Percentiles rank a stretch among this genome's conserved stretches.
phyloP scores from a whole-genome alignment of 1,139 yeast genomes.

The Yamadazyma jaroonii region DNA sequence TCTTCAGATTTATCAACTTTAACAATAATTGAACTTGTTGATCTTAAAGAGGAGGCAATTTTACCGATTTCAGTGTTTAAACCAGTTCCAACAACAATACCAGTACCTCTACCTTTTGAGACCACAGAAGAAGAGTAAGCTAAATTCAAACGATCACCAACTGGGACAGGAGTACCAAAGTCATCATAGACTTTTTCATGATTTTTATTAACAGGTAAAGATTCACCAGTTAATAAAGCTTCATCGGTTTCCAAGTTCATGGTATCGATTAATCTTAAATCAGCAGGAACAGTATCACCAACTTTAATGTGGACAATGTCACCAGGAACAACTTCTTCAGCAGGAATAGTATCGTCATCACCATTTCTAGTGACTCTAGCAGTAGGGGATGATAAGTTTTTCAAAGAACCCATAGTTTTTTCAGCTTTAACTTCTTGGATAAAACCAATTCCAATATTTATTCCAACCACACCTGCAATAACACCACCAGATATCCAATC shows the following conservation, averaged over 20 bases:
- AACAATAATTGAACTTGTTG: slow-evolving; percentile 20
- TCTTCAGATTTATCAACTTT: slow-evolving; percentile 26
- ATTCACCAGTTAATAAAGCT: slow-evolving; percentile 78
- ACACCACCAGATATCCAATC: slow-evolving; percentile 89
- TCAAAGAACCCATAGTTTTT: slow-evolving; percentile 75
- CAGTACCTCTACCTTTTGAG: slow-evolving; percentile 74
- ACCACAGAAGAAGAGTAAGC: slow-evolving; percentile 71
- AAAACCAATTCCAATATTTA: slow-evolving; percentile 69
- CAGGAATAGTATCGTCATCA: slow-evolving; percentile 54
- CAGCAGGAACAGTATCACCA: slow-evolving; percentile 83
- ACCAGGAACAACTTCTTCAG: slow-evolving; percentile 76
- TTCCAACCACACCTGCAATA: slow-evolving; percentile 63
- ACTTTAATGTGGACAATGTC: slow-evolving; percentile 64
- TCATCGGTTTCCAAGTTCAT: slow-evolving; percentile 79
- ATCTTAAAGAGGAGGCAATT: slow-evolving; percentile 61
- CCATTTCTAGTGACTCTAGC: slow-evolving; percentile 71
- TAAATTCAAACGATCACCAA: slow-evolving; percentile 76
- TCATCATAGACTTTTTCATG: slow-evolving; percentile 40
- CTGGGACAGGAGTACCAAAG: slow-evolving; percentile 45
- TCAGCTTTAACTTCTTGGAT: slow-evolving; percentile 74
- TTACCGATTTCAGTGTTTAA: slow-evolving; percentile 73
- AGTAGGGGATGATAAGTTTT: slow-evolving; percentile 67
- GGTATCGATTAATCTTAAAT: slow-evolving; percentile 56
- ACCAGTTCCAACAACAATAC: slow-evolving; percentile 67
- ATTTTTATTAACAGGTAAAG: slow-evolving; percentile 67